phyloP scores from a whole-genome alignment of 164 flowering plant genomes.

The Santalum album region DNA sequence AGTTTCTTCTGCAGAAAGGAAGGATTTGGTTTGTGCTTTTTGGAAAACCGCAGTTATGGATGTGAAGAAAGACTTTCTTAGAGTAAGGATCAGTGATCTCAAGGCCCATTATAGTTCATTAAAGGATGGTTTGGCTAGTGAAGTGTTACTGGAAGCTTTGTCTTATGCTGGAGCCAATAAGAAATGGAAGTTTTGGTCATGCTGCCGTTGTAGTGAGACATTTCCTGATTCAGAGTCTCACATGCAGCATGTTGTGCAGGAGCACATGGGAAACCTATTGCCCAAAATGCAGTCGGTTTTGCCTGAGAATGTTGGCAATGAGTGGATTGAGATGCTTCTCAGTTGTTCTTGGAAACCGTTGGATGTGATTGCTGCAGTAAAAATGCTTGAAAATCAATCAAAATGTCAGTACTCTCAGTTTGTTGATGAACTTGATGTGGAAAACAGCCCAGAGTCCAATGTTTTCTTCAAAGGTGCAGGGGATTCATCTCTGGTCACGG shows the following conservation, averaged over 20 bases:
- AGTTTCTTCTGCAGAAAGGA: no score
- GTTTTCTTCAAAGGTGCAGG: slow-evolving; percentile 46
- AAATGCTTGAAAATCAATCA: slow-evolving; percentile 40
- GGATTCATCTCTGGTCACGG: slow-evolving; percentile 42
- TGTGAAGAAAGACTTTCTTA: slow-evolving; percentile 52
- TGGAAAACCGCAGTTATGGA: slow-evolving; percentile 54
- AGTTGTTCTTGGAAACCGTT: slow-evolving; percentile 78
- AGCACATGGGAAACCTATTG: slow-evolving; percentile 64
- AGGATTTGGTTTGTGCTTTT: no score
- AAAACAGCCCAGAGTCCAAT: slow-evolving; percentile 18
- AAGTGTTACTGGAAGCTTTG: slow-evolving; percentile 63
- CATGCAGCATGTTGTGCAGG: slow-evolving; percentile 68
- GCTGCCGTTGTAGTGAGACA: slow-evolving; percentile 63
- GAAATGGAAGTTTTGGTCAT: slow-evolving; percentile 75
- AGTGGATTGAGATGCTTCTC: slow-evolving; percentile 73
- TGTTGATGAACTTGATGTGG: slow-evolving; percentile 22
- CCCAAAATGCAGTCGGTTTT: slow-evolving; percentile 58
- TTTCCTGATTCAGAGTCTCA: slow-evolving; percentile 52
- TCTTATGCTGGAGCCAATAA: slow-evolving; percentile 42
- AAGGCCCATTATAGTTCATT: slow-evolving; percentile 41
- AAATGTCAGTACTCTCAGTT: slow-evolving; percentile 24
- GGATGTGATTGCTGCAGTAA: slow-evolving; percentile 53
- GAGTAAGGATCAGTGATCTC: slow-evolving; percentile 43
- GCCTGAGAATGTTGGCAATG: slow-evolving; percentile 59
- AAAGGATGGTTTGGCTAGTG: slow-evolving; percentile 49